These are phyloP conservation scores for Candida buenavistaensis DNA, from an alignment of 1,139 yeast species.

Conservation along the genomic window DNA sequence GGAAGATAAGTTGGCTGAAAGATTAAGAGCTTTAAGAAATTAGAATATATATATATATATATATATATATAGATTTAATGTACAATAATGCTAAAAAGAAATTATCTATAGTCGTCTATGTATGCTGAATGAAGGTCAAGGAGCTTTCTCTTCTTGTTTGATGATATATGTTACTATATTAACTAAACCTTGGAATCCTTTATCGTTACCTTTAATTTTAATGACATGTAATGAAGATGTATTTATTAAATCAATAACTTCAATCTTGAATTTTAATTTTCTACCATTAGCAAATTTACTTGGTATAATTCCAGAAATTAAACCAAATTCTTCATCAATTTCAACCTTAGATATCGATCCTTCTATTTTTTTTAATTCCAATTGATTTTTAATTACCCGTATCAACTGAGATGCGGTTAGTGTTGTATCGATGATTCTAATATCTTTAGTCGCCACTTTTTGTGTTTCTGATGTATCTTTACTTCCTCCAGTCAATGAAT, in stretches of 20 bases:
- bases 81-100: slow-evolving; percentile 3
- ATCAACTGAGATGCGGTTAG: slow-evolving; percentile 32
- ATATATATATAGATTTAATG: too few species aligned
- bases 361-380: slow-evolving; percentile 51
- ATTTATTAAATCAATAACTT: slow-evolving; percentile 38
- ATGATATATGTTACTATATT: slow-evolving; percentile 46
- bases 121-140: too few species aligned
- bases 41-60: not conserved
- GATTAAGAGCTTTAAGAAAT: slow-evolving; percentile 71
- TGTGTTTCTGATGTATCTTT: slow-evolving; percentile 7
- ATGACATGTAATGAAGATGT: slow-evolving; percentile 54
- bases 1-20: slow-evolving; percentile 84
- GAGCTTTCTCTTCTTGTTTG: slow-evolving; percentile 37
- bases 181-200: slow-evolving; percentile 57
- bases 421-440: slow-evolving; percentile 35
- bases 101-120: not conserved
- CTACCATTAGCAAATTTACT: slow-evolving; percentile 49
- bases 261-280: slow-evolving; percentile 49
- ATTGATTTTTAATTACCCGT: slow-evolving; percentile 37
- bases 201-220: slow-evolving; percentile 67
- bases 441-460: slow-evolving; percentile 19
- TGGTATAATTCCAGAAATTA: slow-evolving; percentile 49
- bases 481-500: slow-evolving; percentile 18
- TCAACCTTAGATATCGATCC: slow-evolving; percentile 47
- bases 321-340: slow-evolving; percentile 44